Evolutionary conservation across 2,329 filamentous ascomycete species (phyloP), one percentile per base, ranked within the genome.

Genomic region (Sporothrix brasiliensis): DNA sequence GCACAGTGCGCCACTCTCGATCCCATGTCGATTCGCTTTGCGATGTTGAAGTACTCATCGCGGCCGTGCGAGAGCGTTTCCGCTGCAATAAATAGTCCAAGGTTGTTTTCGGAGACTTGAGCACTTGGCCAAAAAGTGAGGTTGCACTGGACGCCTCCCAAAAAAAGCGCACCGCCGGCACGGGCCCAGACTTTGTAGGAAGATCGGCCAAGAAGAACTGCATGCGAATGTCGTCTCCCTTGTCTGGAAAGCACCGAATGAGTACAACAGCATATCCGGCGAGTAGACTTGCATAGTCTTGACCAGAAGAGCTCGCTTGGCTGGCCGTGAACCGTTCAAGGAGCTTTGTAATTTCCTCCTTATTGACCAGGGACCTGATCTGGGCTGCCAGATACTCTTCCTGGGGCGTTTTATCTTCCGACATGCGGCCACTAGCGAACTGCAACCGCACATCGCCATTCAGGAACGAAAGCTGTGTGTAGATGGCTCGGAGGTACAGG

Each of bases 141-240:
- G 85, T 87, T 70, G 79, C 79, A 19, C 78, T 81, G 75, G 83
- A 84, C 47, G 81, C 85, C 69, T 91, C 85, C 93, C 95, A 97
- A 74, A 98, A 92, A 76, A 93, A 97, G 74, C 91, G 90, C 71
- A 94, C 89, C 0, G 91, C 89, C 0, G 92, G 91, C 10, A 89
- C 60, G 11, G 77, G 72, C 77, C 81, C 72, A 71, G 71, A 80
- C 74, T 76, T 78, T 67, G 76, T 80, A 2, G 84, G 80, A 4
- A 91, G 83, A 56, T 91, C 88, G 0, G 93, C 92, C 53, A 95
- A 85, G 77, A 95, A 98, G 0, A 98, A 83, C 81, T 93, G 94
- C 92, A 98, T 97, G 27, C 94, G 90, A 72, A 97, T 96, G 71
- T 97, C 93, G 76, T 97, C 94, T 3, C 89, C 90, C 71, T 88